A percentile compares a stretch with the other conserved stretches of the same genome.
These are phyloP conservation scores for Buxus sempervirens DNA, from an alignment of 164 flowering plant species.

Conservation along the genomic window DNA sequence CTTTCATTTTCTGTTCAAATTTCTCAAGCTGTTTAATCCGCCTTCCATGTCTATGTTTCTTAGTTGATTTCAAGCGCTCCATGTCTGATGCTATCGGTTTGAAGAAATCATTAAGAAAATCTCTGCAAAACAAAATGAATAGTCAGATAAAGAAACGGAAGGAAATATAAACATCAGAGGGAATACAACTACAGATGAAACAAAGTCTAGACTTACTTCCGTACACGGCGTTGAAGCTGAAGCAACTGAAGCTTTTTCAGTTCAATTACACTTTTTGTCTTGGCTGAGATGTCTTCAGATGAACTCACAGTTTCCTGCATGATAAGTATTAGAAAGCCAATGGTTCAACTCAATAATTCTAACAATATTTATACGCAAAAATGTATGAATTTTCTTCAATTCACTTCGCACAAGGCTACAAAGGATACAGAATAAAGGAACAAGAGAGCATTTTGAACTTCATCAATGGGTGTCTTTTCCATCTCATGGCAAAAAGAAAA, in stretches of 20 bases:
- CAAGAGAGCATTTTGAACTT: too few species aligned
- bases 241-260: conserved; percentile 91
- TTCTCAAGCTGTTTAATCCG: conserved; percentile 84
- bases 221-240: conserved; percentile 81
- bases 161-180: not conserved
- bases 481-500: too few species aligned
- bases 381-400: not conserved
- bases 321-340: not conserved
- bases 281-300: conserved; percentile 84
- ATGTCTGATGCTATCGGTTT: conserved; percentile 70
- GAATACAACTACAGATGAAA: not conserved
- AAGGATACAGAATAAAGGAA: too few species aligned
- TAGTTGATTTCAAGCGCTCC: conserved; percentile 76
- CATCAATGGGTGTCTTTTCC: too few species aligned
- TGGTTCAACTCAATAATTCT: not conserved
- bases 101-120: conserved; percentile 81
- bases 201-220: conserved; percentile 44
- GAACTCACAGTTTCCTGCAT: conserved; percentile 83
- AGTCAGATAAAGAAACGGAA: conserved; percentile 8
- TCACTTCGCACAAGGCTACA: too few species aligned
- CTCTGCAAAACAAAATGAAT: conserved; percentile 48
- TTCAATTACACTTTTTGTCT: conserved; percentile 96
- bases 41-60: conserved; percentile 92
- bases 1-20: conserved; percentile 95
- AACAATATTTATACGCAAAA: too few species aligned